Evolutionary conservation across 495 filamentous ascomycete genomes (phyloP), one percentile per base, ranked within the genome.

Genomic region (Hypoxylon cercidicola): DNA sequence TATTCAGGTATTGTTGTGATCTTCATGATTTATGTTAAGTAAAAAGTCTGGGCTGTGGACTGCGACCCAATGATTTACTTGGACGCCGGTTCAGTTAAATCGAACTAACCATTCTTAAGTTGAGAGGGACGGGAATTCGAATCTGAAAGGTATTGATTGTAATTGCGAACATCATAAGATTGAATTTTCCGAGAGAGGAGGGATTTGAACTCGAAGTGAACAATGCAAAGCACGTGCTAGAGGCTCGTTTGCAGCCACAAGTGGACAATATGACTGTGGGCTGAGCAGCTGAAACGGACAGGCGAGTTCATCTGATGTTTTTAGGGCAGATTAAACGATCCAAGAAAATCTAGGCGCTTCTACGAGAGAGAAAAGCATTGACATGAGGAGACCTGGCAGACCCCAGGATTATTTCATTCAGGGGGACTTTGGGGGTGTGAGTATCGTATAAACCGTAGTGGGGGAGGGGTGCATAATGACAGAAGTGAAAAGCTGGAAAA

Each of bases 221-320:
- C 30, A 32, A 32, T 8, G 30, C 30, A 1, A 32, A 32, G 30
- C 30, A 10, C 30, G 30, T 32, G 30, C 30, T 10, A 11, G 25
- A 28, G 3, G 25, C 25, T 32, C 10, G 8, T 32, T 11, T 1
- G 30, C 9, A 32, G 30, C 30, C 9, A 32, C 30, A 32, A 2
- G 30, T 32, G 30, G 30, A 32, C 30, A 32, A 2, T 32, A 7
- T 25, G 9, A 11, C 30, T 32, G 5, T 11, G 19, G 50, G 50
- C 28, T 35, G 19, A 52, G 25, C 12, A 46, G 44, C 44, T 46
- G 44, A 46, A 8, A 46, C 28, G 44, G 44, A 11, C 18, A 44
- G 41, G 37, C 37, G 37, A 40, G 35, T 67, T 67, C 64, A 16
- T 67, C 64, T 47, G 64, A 67, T 57, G 58, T 62, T 57, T 37